phyloP scores from a whole-genome alignment of 257 asterid genomes.

The Paulownia fortunei region DNA sequence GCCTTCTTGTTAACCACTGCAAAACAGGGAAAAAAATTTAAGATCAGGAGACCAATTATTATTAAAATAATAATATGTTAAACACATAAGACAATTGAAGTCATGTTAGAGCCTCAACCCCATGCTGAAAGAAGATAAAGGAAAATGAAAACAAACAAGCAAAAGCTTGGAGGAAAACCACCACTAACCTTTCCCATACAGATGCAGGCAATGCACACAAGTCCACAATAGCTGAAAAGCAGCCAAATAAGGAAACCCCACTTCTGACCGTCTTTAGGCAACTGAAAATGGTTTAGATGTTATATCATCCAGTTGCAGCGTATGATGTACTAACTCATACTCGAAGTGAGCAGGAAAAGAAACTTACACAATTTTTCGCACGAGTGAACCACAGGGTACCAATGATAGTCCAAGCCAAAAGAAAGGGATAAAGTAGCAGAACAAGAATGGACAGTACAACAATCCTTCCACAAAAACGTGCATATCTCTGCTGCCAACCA shows the following conservation, averaged over 20 bases:
- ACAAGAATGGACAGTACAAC: slow-evolving; percentile 83
- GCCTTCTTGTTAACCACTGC: slow-evolving; percentile 93
- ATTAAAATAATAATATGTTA: background rate
- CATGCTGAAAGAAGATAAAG: background rate
- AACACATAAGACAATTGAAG: background rate
- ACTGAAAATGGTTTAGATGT: slow-evolving; percentile 48
- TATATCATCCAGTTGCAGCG: slow-evolving; percentile 30
- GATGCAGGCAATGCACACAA: slow-evolving; percentile 78
- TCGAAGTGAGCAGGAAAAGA: slow-evolving; percentile 10
- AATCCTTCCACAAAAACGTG: slow-evolving; percentile 84
- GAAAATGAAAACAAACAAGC: background rate
- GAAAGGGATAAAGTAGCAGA: slow-evolving; percentile 83
- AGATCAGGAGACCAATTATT: background rate
- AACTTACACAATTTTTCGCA: slow-evolving; percentile 78
- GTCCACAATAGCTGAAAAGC: slow-evolving; percentile 97
- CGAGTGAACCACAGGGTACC: slow-evolving; percentile 92
- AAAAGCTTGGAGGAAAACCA: slow-evolving; percentile 25
- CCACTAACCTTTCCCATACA: slow-evolving; percentile 82
- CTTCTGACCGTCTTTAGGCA: slow-evolving; percentile 97
- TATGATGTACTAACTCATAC: background rate
- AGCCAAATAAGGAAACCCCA: slow-evolving; percentile 99
- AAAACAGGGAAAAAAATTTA: slow-evolving; percentile 3
- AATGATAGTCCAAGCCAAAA: slow-evolving; percentile 81
- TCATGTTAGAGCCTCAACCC: background rate
- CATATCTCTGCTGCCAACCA: slow-evolving; percentile 90